Percentiles rank a stretch among this genome's conserved stretches.
phyloP scores from a whole-genome alignment of 2,329 filamentous ascomycete species.

The Sclerotinia trifoliorum region DNA sequence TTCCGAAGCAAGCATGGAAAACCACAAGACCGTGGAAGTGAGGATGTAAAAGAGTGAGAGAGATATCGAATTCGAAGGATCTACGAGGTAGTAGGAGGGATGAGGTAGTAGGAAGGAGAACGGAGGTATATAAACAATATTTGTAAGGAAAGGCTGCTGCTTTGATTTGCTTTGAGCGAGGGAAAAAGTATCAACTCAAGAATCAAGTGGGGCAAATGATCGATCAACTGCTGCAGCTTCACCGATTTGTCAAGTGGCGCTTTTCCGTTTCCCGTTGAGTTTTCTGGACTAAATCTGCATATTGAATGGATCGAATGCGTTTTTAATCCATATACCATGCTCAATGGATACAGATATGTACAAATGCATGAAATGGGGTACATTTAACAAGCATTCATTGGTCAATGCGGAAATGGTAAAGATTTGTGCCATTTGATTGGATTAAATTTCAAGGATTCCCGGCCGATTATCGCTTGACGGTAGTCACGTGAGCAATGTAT shows the following conservation, averaged over 20 bases:
- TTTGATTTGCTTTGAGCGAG: neutral
- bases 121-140: neutral
- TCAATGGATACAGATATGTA: neutral
- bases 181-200: neutral
- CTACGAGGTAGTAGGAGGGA: no score
- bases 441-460: neutral
- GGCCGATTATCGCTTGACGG: slow-evolving; percentile 9
- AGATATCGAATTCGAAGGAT: neutral
- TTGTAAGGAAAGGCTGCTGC: neutral
- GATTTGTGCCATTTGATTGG: slow-evolving; percentile 1
- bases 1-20: neutral
- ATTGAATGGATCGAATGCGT: neutral
- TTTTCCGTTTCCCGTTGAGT: neutral
- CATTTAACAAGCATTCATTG: neutral
- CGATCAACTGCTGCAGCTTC: neutral
- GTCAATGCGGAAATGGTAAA: neutral
- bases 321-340: neutral
- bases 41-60: neutral
- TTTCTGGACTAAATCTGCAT: neutral
- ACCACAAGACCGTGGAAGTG: neutral
- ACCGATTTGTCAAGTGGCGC: neutral
- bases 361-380: neutral
- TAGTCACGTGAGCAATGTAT: neutral
- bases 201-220: slow-evolving; percentile 8
- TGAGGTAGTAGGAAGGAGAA: no score